Conservation (phyloP, 192 early-diverging fungal species). For the Radiomyces spectabilis region DNA sequence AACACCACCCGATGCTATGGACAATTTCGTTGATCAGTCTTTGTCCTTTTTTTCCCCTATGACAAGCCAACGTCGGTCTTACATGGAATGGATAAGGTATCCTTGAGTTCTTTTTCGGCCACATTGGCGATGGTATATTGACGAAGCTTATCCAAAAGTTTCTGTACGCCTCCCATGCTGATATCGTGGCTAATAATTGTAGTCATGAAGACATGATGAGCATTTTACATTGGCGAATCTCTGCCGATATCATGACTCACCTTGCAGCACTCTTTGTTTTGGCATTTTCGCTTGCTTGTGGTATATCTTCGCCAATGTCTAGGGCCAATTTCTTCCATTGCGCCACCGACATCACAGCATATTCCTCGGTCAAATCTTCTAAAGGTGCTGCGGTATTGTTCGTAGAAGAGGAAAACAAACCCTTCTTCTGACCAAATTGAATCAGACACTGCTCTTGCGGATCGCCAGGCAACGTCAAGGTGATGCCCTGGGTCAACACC, state of each 20-base stretch:
- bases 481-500: conserved; percentile 36
- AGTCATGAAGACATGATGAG: too few relatives aligned
- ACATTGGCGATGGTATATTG: conserved; percentile 35
- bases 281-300: too few relatives aligned
- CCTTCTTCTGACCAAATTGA: conserved; percentile 32
- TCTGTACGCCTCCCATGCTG: conserved; percentile 36
- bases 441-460: conserved; percentile 17
- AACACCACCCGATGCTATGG: conserved; percentile 49
- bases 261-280: too few relatives aligned
- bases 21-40: too few relatives aligned
- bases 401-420: conserved; percentile 2
- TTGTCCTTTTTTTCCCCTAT: too few relatives aligned
- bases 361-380: conserved; percentile 15
- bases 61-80: too few relatives aligned
- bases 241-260: too few relatives aligned
- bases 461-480: too few relatives aligned
- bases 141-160: conserved; percentile 24
- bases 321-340: conserved; percentile 24
- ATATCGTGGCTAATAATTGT: conserved; percentile 18
- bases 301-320: conserved; percentile 30
- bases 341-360: conserved; percentile 12
- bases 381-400: background rate
- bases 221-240: too few relatives aligned
- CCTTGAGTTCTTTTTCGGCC: conserved; percentile 29
- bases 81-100: conserved; percentile 24